Percentiles rank a stretch among this genome's conserved stretches.
Conservation (phyloP, 2,329 filamentous ascomycete genomes). For the Pseudocercospora vitis region DNA sequence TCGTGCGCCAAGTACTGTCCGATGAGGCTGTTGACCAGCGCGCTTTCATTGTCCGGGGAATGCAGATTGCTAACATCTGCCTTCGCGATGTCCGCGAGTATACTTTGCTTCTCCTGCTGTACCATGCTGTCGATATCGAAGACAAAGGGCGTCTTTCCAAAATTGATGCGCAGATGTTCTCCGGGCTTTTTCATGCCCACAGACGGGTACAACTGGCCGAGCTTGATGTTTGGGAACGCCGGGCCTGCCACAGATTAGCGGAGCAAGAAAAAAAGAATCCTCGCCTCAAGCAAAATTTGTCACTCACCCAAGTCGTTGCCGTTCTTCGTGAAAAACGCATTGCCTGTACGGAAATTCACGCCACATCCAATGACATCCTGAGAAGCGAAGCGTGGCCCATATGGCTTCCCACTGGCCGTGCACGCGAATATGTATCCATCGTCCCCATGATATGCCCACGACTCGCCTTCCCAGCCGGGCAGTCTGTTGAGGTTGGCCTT, state of each 20-base stretch:
- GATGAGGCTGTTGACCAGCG: conserved; percentile 78
- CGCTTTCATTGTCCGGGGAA: conserved; percentile 67
- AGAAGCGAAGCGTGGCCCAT: conserved; percentile 60
- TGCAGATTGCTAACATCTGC: conserved; percentile 61
- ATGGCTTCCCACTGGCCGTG: conserved; percentile 56
- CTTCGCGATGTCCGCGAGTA: conserved; percentile 62
- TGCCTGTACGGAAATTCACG: conserved; percentile 62
- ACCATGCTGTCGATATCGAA: conserved; percentile 91
- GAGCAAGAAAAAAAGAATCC: too few relatives aligned
- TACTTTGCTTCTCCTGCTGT: conserved; percentile 60
- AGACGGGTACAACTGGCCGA: conserved; percentile 63
- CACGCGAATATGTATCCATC: conserved; percentile 64
- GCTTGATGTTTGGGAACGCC: conserved; percentile 66
- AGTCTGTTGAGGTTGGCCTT: conserved; percentile 61
- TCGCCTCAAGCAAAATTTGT: too few relatives aligned
- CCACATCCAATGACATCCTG: conserved; percentile 65
- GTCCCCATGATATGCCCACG: conserved; percentile 67
- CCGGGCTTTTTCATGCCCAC: conserved; percentile 66
- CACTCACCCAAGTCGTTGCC: conserved; percentile 56
- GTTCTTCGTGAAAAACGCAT: conserved; percentile 67
- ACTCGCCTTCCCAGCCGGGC: conserved; percentile 66
- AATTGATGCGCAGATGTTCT: conserved; percentile 61
- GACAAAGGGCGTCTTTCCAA: conserved; percentile 72
- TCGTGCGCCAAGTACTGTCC: conserved; percentile 92
- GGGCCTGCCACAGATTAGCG: conserved; percentile 52